Evolutionary conservation across 306 rosid species (phyloP).

Genomic region (Trifolium repens): DNA sequence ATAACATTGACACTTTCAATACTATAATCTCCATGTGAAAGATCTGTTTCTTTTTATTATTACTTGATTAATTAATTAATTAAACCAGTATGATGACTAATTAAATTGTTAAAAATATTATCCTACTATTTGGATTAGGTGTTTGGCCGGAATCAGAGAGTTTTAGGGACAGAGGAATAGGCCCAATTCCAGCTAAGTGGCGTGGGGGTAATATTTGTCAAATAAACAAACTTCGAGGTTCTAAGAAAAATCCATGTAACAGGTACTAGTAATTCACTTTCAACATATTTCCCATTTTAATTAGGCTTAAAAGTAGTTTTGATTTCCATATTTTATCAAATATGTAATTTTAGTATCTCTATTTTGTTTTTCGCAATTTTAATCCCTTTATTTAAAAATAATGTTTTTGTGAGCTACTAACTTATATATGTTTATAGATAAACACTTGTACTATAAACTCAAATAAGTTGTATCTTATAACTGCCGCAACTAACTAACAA

Average conservation of each 20-base stretch:
- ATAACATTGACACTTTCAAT: background rate
- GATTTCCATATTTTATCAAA: too few species aligned
- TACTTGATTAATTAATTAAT: background rate
- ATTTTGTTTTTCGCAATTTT: too few species aligned
- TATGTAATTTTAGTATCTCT: too few species aligned
- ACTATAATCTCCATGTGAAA: background rate
- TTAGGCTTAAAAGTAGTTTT: too few species aligned
- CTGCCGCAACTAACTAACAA: too few species aligned
- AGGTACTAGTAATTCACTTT: slow-evolving; percentile 45
- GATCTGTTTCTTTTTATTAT: background rate
- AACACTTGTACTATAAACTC: too few species aligned
- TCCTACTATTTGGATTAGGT: background rate
- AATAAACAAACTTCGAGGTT: slow-evolving; percentile 19
- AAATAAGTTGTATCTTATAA: too few species aligned
- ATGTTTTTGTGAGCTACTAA: too few species aligned
- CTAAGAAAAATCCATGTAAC: slow-evolving; percentile 34
- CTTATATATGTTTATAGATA: too few species aligned
- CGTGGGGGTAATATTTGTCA: slow-evolving; percentile 56
- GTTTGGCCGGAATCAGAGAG: background rate
- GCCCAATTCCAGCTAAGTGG: slow-evolving; percentile 64
- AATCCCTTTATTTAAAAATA: too few species aligned
- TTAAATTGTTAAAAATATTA: background rate
- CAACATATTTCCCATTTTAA: too few species aligned
- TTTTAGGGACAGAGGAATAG: background rate
- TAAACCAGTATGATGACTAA: background rate